phyloP scores from a whole-genome alignment of 306 rosid species.

The Begonia masoniana region DNA sequence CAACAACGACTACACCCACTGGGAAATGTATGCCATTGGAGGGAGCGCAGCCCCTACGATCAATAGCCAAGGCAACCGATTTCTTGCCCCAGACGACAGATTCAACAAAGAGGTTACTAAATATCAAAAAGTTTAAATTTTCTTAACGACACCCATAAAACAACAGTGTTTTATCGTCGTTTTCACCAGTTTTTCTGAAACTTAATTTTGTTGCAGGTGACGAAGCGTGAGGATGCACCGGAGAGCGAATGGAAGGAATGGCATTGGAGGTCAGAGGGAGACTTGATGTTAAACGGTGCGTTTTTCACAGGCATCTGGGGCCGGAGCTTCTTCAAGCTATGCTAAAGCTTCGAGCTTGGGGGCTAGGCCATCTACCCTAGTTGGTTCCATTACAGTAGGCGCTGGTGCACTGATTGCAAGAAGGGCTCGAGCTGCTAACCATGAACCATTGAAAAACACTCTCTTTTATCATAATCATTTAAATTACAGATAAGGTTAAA shows the following conservation, averaged over 20 bases:
- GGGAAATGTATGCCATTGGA: conserved; percentile 99
- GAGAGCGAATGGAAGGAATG: conserved; percentile 69
- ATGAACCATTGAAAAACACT: conserved; percentile 9
- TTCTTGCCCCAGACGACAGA: conserved; percentile 63
- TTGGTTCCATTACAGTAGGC: conserved; percentile 49
- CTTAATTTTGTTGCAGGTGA: conserved; percentile 36
- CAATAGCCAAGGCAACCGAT: conserved; percentile 94
- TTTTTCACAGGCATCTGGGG: conserved; percentile 69
- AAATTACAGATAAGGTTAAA: neutral
- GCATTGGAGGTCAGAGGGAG: conserved; percentile 96
- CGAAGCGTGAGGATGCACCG: conserved; percentile 91
- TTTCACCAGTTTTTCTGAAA: neutral
- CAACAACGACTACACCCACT: conserved; percentile 97
- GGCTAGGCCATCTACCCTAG: conserved; percentile 83
- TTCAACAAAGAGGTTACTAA: conserved; percentile 73
- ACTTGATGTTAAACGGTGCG: conserved; percentile 62
- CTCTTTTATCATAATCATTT: neutral
- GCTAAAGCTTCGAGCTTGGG: conserved; percentile 89
- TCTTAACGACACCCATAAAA: too few relatives aligned
- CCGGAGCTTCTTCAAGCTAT: conserved; percentile 81
- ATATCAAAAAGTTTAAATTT: neutral
- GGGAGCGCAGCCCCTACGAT: conserved; percentile 93
- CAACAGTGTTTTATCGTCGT: neutral
- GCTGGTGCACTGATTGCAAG: conserved; percentile 69
- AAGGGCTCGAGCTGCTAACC: conserved; percentile 71